Conservation (phyloP, 495 filamentous ascomycete species). For the Podospora pseudocomata region DNA sequence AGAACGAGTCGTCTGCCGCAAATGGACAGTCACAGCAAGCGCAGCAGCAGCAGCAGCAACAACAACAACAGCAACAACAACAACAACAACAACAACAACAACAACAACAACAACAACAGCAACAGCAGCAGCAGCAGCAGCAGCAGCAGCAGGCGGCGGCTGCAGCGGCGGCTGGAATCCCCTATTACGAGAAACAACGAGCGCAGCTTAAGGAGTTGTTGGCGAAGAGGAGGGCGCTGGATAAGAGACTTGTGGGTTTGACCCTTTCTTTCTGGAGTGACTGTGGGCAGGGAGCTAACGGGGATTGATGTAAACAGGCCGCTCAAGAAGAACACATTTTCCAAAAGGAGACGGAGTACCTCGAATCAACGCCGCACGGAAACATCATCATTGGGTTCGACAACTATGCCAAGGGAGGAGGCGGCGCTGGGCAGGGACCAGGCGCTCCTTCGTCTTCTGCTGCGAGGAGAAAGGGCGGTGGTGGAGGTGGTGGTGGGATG, state of each 20-base stretch:
- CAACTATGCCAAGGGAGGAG: constrained; percentile 82
- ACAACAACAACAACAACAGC: constrained; percentile 50
- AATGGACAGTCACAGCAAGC: constrained; percentile 4
- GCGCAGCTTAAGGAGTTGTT: constrained; percentile 49
- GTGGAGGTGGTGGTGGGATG: not conserved
- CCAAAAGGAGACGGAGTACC: constrained; percentile 78
- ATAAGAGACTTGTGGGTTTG: constrained; percentile 43
- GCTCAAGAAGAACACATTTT: constrained; percentile 73
- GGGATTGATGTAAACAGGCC: constrained; percentile 23
- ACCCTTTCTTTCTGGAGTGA: not conserved
- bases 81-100: constrained; percentile 43
- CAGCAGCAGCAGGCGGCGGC: not conserved
- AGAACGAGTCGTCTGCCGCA: not conserved
- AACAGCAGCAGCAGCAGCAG: constrained; percentile 32
- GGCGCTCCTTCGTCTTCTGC: not conserved
- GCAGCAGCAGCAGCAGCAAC: constrained; percentile 21
- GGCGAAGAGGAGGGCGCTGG: constrained; percentile 39
- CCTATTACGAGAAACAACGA: constrained; percentile 51
- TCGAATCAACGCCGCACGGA: constrained; percentile 82
- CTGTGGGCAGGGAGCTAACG: not conserved
- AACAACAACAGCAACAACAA: constrained; percentile 26
- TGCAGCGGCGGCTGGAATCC: constrained; percentile 36
- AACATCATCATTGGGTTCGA: constrained; percentile 98
- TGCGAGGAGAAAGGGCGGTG: constrained; percentile 2
- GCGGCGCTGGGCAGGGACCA: not conserved